Evolutionary conservation across 2,329 filamentous ascomycete species (phyloP).

Genomic region (Penicillium sp.): DNA sequence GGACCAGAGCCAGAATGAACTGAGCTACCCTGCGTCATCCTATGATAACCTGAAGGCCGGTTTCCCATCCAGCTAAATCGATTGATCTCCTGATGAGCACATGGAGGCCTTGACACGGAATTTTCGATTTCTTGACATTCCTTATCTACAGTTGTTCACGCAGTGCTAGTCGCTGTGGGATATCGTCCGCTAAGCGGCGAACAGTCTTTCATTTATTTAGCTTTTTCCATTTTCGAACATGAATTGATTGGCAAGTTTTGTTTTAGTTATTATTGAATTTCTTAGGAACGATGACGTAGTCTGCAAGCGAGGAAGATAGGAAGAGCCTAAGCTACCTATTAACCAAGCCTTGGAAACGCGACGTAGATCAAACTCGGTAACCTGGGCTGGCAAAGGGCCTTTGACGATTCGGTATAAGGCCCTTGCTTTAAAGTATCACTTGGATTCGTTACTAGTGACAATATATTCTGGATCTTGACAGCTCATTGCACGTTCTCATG

Average conservation of each 20-base stretch:
- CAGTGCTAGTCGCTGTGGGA: not conserved
- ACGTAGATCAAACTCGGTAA: no score
- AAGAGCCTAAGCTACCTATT: no score
- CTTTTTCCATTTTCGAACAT: not conserved
- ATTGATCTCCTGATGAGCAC: not conserved
- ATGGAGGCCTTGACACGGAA: not conserved
- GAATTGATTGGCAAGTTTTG: not conserved
- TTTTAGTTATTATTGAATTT: no score
- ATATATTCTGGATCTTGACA: no score
- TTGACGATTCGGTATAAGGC: no score
- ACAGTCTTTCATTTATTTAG: not conserved
- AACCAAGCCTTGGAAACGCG: no score
- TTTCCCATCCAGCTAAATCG: slow-evolving; percentile 18
- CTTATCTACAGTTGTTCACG: not conserved
- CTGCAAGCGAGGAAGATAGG: not conserved
- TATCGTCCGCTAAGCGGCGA: not conserved
- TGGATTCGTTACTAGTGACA: no score
- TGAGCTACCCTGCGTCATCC: slow-evolving; percentile 57
- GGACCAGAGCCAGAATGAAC: slow-evolving; percentile 52
- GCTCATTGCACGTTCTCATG: not conserved
- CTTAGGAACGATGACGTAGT: not conserved
- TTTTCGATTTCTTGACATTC: not conserved
- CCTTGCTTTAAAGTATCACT: no score
- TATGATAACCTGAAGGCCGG: slow-evolving; percentile 55
- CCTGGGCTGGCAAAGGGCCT: no score